These are phyloP conservation scores for Auriculariales sp. DNA, from an alignment of 768 basidiomycete species.

Conservation along the genomic window DNA sequence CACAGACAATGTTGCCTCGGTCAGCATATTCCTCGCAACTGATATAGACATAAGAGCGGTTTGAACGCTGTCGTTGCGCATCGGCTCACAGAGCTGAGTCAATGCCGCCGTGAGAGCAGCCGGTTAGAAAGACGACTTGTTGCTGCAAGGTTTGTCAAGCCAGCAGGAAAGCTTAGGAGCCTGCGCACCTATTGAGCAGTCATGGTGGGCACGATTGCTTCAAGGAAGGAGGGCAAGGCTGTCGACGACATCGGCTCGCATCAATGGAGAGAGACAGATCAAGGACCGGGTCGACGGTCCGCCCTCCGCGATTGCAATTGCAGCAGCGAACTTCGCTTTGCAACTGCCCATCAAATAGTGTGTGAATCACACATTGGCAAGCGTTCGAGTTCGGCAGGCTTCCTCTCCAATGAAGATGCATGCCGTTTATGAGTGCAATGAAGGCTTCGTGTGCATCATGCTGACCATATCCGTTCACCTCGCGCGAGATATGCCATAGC, in stretches of 20 bases:
- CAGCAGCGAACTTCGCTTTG: constrained; percentile 87
- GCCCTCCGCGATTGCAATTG: constrained; percentile 63
- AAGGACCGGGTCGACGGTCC: constrained; percentile 76
- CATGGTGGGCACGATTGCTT: neutral
- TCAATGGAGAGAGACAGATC: constrained; percentile 79
- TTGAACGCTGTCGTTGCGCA: neutral
- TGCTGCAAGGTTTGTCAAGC: neutral
- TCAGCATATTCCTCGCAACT: constrained; percentile 43
- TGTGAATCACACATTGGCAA: constrained; percentile 86
- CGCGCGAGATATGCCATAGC: constrained; percentile 68
- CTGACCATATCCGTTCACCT: constrained; percentile 83
- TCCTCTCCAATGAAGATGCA: constrained; percentile 65
- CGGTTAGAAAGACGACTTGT: constrained; percentile 54
- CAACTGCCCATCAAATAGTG: constrained; percentile 73
- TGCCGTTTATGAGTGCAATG: constrained; percentile 71
- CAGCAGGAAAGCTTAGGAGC: neutral
- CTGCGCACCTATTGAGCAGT: neutral
- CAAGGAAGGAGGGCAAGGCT: neutral
- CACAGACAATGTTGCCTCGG: constrained; percentile 60
- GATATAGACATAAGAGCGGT: neutral
- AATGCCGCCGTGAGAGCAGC: constrained; percentile 60
- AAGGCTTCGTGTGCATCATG: constrained; percentile 90
- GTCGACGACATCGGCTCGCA: constrained; percentile 25
- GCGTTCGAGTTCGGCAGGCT: constrained; percentile 61
- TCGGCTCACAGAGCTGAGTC: constrained; percentile 42